phyloP scores from a whole-genome alignment of 495 filamentous ascomycete genomes.

The Tuber indicum region DNA sequence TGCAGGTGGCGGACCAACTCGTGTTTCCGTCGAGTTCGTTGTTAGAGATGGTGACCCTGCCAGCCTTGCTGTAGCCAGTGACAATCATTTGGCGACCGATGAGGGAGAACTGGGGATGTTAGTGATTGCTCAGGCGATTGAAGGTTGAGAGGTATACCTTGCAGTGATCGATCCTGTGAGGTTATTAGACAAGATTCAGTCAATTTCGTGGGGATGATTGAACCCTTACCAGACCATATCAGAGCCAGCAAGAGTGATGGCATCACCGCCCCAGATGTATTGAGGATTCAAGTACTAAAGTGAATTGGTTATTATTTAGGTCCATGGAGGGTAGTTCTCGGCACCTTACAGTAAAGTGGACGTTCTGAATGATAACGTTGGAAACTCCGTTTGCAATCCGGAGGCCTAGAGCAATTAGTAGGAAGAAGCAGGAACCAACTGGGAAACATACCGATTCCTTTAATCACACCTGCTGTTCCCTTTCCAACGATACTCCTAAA shows the following conservation, averaged over 20 bases:
- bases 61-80: slow-evolving; percentile 41
- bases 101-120: slow-evolving; percentile 43
- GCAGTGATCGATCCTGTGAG: slow-evolving; percentile 43
- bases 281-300: slow-evolving; percentile 43
- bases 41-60: slow-evolving; percentile 47
- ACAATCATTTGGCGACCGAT: slow-evolving; percentile 48
- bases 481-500: slow-evolving; percentile 37
- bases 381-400: slow-evolving; percentile 42
- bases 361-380: slow-evolving; percentile 45
- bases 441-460: slow-evolving; percentile 37
- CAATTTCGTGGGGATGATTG: background rate
- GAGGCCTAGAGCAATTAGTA: slow-evolving; percentile 21
- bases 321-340: background rate
- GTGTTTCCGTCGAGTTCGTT: slow-evolving; percentile 49
- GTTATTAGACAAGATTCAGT: background rate
- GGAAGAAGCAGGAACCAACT: background rate
- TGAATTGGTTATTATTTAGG: slow-evolving; percentile 18
- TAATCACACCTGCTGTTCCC: slow-evolving; percentile 43
- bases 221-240: slow-evolving; percentile 40
- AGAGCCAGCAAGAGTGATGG: slow-evolving; percentile 41
- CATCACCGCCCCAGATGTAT: slow-evolving; percentile 46
- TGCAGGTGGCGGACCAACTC: slow-evolving; percentile 50
- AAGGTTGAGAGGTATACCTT: slow-evolving; percentile 41
- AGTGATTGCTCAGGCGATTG: background rate
- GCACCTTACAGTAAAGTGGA: slow-evolving; percentile 20